Evolutionary conservation across 768 basidiomycete species (phyloP).

Genomic region (Phanerochaete sordida): DNA sequence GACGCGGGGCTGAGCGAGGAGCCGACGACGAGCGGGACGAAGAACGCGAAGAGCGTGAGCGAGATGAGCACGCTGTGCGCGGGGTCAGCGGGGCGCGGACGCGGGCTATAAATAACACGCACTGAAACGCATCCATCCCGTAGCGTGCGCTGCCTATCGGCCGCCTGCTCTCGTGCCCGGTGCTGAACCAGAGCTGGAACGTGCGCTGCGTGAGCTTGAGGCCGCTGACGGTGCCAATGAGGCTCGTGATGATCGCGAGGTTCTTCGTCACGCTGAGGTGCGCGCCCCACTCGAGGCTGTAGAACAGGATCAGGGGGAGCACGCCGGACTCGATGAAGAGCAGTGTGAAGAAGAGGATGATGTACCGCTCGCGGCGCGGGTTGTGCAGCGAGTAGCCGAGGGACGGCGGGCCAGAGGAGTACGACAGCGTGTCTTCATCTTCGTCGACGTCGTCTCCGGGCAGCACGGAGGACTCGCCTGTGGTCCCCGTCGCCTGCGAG

Average conservation of each 20-base stretch:
- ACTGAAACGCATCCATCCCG: constrained; percentile 28
- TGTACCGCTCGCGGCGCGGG: constrained; percentile 19
- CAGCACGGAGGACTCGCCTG: neutral
- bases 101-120: constrained; percentile 2
- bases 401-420: constrained; percentile 16
- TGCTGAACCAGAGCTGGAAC: constrained; percentile 23
- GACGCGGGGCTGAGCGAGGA: constrained; percentile 26
- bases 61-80: constrained; percentile 15
- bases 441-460: neutral
- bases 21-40: constrained; percentile 26
- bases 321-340: constrained; percentile 28
- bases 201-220: constrained; percentile 25
- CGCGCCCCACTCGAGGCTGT: constrained; percentile 26
- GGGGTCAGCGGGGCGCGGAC: neutral
- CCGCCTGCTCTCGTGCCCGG: constrained; percentile 20
- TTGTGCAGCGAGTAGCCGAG: constrained; percentile 26
- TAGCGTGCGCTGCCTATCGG: constrained; percentile 27
- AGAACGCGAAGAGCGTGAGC: constrained; percentile 24
- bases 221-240: constrained; percentile 28
- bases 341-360: constrained; percentile 24
- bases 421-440: neutral
- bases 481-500: neutral
- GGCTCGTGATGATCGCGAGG: constrained; percentile 30
- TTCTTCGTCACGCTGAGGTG: constrained; percentile 27
- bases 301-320: constrained; percentile 29